These are phyloP conservation scores for Aureobasidium lini DNA, from an alignment of 2,329 filamentous ascomycete species.

Conservation along the genomic window DNA sequence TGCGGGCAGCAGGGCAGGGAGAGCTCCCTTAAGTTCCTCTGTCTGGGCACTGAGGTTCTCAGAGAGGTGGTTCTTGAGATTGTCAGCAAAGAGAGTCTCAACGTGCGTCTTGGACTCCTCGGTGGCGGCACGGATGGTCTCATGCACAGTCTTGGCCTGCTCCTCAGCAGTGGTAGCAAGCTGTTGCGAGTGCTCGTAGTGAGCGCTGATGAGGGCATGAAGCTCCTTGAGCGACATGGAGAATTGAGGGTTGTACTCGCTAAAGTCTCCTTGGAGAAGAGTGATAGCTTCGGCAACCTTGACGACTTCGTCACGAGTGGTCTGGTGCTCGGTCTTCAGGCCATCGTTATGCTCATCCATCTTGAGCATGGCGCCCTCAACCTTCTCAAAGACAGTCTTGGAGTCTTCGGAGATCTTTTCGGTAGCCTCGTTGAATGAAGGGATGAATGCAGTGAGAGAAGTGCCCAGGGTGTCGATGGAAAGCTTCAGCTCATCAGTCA, in stretches of 20 bases:
- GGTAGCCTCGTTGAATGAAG: slow-evolving; percentile 58
- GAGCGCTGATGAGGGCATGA: slow-evolving; percentile 71
- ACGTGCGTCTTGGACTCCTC: slow-evolving; percentile 38
- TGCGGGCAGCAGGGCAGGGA: slow-evolving; percentile 38
- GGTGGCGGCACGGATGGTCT: slow-evolving; percentile 34
- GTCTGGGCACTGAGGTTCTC: slow-evolving; percentile 11
- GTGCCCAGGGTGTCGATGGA: slow-evolving; percentile 79
- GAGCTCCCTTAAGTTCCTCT: slow-evolving; percentile 11
- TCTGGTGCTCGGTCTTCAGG: slow-evolving; percentile 69
- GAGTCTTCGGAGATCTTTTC: slow-evolving; percentile 85
- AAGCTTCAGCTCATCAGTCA: slow-evolving; percentile 80
- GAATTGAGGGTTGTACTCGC: slow-evolving; percentile 81
- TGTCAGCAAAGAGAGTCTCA: slow-evolving; percentile 29
- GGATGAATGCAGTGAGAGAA: slow-evolving; percentile 40
- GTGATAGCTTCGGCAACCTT: slow-evolving; percentile 67
- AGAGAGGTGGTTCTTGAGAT: slow-evolving; percentile 15
- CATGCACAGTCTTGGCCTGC: slow-evolving; percentile 36
- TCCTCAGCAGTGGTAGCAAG: slow-evolving; percentile 29
- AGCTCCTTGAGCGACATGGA: slow-evolving; percentile 80
- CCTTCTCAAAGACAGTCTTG: slow-evolving; percentile 73
- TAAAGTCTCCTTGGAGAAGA: slow-evolving; percentile 68
- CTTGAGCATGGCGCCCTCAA: slow-evolving; percentile 70
- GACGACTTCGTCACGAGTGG: slow-evolving; percentile 73
- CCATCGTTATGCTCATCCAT: slow-evolving; percentile 69
- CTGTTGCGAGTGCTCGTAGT: slow-evolving; percentile 79